Evolutionary conservation across 345 rosid genomes (phyloP), one percentile per base, ranked within the genome.

Genomic region (Noccaea caerulescens): DNA sequence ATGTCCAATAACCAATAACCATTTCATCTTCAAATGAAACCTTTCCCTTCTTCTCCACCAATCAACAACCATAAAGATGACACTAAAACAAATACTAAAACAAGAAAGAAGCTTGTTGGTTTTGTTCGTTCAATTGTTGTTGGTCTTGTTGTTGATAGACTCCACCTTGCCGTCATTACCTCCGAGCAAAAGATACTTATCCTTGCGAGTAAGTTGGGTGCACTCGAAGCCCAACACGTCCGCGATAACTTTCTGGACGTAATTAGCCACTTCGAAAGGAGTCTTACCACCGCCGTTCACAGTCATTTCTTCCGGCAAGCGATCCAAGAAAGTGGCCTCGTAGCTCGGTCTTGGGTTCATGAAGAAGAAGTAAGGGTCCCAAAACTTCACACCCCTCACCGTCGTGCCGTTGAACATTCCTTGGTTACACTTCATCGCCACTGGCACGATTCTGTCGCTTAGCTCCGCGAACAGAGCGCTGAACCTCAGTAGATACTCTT

Each of bases 361-460:
- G 86, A 93, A 91, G 72, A 87, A 91, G 75, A 80, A 91, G 58
- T 93, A 91, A 4, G 91, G 86, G 73, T 93, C 98, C 97, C 96
- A 93, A 52, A 91, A 91, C 62, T 93, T 93, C 20, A 87, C 91
- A 10, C 98, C 98, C 0, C 98, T 81, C 3, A 88, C 98, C 1
- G 96, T 91, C 36, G 98, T 90, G 8, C 97, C 98, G 42, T 87
- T 58, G 69, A 93, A 91, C 97, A 86, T 91, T 72, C 38, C 81
- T 58, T 93, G 98, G 75, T 82, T 93, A 58, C 96, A 88, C 18
- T 91, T 80, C 58, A 93, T 79, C 1, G 98, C 97, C 59, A 93
- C 98, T 0, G 98, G 98, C 47, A 93, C 98, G 36, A 93, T 88
- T 83, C 98, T 53, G 58, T 93, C 98, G 45, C 96, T 93, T 80